phyloP scores from a whole-genome alignment of 371 early-diverging fungal species.

The Mycotypha africana region DNA sequence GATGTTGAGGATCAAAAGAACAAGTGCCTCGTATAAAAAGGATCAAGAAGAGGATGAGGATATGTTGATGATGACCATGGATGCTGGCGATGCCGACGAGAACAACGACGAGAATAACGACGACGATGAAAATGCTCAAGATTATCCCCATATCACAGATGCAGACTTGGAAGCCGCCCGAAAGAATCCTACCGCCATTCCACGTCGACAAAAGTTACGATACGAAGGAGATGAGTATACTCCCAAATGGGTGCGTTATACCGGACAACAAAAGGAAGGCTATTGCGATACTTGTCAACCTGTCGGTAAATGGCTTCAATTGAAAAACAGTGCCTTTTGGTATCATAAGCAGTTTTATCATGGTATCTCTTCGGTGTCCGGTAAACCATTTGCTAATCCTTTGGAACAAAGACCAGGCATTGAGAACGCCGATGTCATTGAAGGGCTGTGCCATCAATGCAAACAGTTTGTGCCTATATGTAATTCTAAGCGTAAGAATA shows the following conservation, averaged over 20 bases:
- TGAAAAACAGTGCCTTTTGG: constrained; percentile 93
- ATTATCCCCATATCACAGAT: constrained; percentile 27
- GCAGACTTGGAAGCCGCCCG: constrained; percentile 29
- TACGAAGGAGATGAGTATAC: constrained; percentile 81
- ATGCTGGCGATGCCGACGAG: no score
- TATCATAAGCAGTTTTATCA: constrained; percentile 90
- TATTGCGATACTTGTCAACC: constrained; percentile 83
- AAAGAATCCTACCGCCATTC: constrained; percentile 27
- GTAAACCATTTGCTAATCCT: constrained; percentile 70
- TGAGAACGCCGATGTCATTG: constrained; percentile 61
- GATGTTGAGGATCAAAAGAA: no score
- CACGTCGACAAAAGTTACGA: constrained; percentile 63
- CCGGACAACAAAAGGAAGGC: constrained; percentile 79
- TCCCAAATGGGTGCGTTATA: constrained; percentile 80
- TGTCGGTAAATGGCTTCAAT: constrained; percentile 87
- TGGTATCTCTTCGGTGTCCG: constrained; percentile 88
- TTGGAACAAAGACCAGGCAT: constrained; percentile 57
- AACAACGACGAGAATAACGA: no score
- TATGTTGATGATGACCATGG: no score
- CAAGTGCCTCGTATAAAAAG: no score
- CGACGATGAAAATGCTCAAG: no score
- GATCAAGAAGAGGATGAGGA: no score
- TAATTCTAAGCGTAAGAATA: constrained; percentile 70
- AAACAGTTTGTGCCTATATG: constrained; percentile 75
- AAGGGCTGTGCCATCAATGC: constrained; percentile 87